phyloP scores from a whole-genome alignment of 768 basidiomycete genomes.

The Lactifluus echinatus region DNA sequence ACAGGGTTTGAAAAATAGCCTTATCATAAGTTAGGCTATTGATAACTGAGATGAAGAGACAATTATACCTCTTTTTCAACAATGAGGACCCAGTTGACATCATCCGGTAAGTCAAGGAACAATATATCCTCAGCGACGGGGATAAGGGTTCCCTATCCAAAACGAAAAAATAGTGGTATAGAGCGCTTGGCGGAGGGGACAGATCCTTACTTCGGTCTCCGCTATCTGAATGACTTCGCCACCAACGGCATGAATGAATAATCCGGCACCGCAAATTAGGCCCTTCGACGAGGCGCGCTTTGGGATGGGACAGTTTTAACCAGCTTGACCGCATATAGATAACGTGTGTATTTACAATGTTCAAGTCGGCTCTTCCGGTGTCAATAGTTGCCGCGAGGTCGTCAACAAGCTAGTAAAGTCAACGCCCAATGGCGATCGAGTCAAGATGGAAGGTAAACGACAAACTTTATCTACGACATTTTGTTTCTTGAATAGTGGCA shows the following conservation, averaged over 20 bases:
- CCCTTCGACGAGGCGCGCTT: conserved; percentile 90
- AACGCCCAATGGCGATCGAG: neutral
- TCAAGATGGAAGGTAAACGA: neutral
- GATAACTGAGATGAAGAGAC: no score
- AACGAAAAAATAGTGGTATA: neutral
- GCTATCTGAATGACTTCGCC: conserved; percentile 45
- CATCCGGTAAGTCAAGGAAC: conserved; percentile 44
- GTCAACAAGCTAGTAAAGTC: conserved; percentile 60
- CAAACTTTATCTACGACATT: conserved; percentile 67
- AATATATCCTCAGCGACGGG: conserved; percentile 68
- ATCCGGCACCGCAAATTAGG: conserved; percentile 60
- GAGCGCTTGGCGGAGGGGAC: neutral
- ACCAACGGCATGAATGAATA: conserved; percentile 47
- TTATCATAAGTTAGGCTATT: conserved; percentile 28
- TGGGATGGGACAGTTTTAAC: neutral
- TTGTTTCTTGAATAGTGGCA: conserved; percentile 69
- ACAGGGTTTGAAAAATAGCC: conserved; percentile 93
- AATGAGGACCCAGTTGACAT: conserved; percentile 70
- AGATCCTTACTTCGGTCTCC: conserved; percentile 50
- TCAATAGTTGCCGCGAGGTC: conserved; percentile 80
- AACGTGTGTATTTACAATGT: conserved; percentile 49
- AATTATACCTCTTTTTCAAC: conserved; percentile 82
- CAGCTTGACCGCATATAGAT: conserved; percentile 2
- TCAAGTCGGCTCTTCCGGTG: conserved; percentile 64
- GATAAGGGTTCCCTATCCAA: conserved; percentile 58